Evolutionary conservation across 768 basidiomycete species (phyloP).

Genomic region (Collybia sp.): DNA sequence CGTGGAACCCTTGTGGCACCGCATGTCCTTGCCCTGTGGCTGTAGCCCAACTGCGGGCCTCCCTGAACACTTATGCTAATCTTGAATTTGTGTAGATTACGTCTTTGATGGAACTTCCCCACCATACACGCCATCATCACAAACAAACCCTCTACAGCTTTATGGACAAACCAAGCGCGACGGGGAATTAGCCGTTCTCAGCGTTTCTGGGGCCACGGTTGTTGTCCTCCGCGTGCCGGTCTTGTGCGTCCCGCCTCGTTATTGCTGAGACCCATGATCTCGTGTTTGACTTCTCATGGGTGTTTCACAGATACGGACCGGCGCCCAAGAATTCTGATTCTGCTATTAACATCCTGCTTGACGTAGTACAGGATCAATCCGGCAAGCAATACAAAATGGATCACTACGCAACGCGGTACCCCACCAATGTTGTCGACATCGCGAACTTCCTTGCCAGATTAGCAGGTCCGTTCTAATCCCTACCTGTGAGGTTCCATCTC

Average conservation of each 20-base stretch:
- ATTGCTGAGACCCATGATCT: slow-evolving; percentile 2
- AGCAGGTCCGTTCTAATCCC: slow-evolving; percentile 39
- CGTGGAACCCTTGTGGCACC: too few relatives aligned
- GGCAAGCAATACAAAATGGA: slow-evolving; percentile 95
- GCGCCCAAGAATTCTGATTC: slow-evolving; percentile 81
- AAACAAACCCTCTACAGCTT: slow-evolving; percentile 80
- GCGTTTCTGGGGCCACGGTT: slow-evolving; percentile 48
- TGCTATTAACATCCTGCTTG: slow-evolving; percentile 85
- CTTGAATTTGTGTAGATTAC: slow-evolving; percentile 55
- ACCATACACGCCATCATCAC: slow-evolving; percentile 73
- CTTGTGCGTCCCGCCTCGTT: slow-evolving; percentile 44
- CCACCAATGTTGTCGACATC: slow-evolving; percentile 87
- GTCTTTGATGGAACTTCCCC: slow-evolving; percentile 94
- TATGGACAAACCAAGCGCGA: slow-evolving; percentile 87
- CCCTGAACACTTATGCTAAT: not conserved
- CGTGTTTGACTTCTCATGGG: not conserved
- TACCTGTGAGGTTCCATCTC: not conserved
- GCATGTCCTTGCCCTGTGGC: too few relatives aligned
- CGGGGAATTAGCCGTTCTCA: slow-evolving; percentile 77
- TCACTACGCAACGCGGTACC: slow-evolving; percentile 88
- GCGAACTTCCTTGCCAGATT: slow-evolving; percentile 80
- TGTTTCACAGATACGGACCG: slow-evolving; percentile 70
- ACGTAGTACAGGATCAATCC: slow-evolving; percentile 82
- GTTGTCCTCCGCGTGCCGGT: slow-evolving; percentile 88
- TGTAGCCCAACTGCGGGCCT: too few relatives aligned